Conservation (phyloP, 352 stramenopile species). For the Phytophthora syringae region DNA sequence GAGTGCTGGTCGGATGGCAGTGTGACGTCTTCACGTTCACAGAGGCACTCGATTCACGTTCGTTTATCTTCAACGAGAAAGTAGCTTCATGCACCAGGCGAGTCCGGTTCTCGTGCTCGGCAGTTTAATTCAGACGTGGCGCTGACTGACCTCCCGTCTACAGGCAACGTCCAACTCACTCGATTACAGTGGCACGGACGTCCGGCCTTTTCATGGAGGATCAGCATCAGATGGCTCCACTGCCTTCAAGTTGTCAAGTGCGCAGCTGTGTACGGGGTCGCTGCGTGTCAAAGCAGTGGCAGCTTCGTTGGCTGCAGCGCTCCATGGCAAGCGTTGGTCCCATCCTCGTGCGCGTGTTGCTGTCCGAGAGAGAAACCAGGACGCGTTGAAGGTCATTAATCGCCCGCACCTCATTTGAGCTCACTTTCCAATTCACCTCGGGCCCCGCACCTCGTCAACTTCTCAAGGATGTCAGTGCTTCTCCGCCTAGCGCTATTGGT, state of each 20-base stretch:
- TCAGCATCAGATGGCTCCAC: constrained; percentile 26
- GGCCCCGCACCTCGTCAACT: constrained; percentile 4
- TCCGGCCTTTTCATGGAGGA: neutral
- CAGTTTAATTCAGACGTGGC: constrained; percentile 18
- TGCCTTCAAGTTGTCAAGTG: constrained; percentile 11
- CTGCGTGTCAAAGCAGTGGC: constrained; percentile 24
- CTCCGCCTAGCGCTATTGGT: constrained; percentile 22
- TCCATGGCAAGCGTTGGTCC: constrained; percentile 17
- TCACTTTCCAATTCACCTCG: constrained; percentile 34
- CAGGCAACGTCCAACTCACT: constrained; percentile 2
- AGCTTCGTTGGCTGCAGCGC: neutral
- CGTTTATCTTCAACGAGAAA: constrained; percentile 7
- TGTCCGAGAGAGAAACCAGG: constrained; percentile 13
- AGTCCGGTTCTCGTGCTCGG: too few relatives aligned
- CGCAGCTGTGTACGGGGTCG: constrained; percentile 8
- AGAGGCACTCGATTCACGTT: constrained; percentile 4
- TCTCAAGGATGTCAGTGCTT: constrained; percentile 21
- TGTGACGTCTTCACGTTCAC: constrained; percentile 3
- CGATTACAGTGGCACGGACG: constrained; percentile 12
- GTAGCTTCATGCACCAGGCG: constrained; percentile 14
- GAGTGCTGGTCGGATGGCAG: neutral
- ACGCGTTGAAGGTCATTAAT: constrained; percentile 10
- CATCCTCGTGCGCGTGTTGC: constrained; percentile 21
- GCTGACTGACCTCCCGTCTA: neutral
- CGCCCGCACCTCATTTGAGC: neutral